Base-by-base conservation (phyloP, 2,329 filamentous ascomycete species). In the Stemphylium vesicarium region DNA sequence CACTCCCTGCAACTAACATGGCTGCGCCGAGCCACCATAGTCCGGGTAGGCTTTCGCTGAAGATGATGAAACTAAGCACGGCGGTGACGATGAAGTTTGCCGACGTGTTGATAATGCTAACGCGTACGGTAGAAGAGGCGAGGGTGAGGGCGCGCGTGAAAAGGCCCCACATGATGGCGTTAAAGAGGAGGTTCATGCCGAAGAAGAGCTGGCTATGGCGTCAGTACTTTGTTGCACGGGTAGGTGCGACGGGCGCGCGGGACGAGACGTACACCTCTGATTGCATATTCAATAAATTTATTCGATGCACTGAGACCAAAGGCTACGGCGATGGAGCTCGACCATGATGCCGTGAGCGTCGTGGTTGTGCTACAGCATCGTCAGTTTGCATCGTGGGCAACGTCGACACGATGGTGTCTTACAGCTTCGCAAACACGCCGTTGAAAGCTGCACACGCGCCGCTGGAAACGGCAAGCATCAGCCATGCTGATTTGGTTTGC, bases 381-480 rank as follows among this genome's bases (percentile, higher is more conserved):
- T 65, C 50, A 66, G 56, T 7, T 49, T 15, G 42, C 18, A 31
- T 4, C 24, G 37, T 38, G 15, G 20, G 18, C 9, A 18, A 18
- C 18, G 35, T 45, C 29, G 50, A 22, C 59, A 16, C 18, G 54
- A 24, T 24, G 43, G 39, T 13, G 16, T 31, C 85, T 68, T 78
- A 91, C 88, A 95, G 79, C 77, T 94, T 95, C 0, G 91, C 91
- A 79, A 94, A 92, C 4, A 91, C 87, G 55, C 90, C 90, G 66
- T 95, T 95, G 64, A 90, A 88, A 18, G 90, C 89, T 29, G 91
- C 91, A 68, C 89, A 93, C 48, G 84, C 86, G 58, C 91, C 91
- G 69, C 88, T 91, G 43, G 88, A 85, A 37, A 93, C 73, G 37
- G 91, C 89, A 59, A 89, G 83, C 45, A 88, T 77, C 58, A 94